Percentiles rank a stretch among this genome's conserved stretches.
Conservation (phyloP, 768 basidiomycete genomes). For the Terana coerulea region DNA sequence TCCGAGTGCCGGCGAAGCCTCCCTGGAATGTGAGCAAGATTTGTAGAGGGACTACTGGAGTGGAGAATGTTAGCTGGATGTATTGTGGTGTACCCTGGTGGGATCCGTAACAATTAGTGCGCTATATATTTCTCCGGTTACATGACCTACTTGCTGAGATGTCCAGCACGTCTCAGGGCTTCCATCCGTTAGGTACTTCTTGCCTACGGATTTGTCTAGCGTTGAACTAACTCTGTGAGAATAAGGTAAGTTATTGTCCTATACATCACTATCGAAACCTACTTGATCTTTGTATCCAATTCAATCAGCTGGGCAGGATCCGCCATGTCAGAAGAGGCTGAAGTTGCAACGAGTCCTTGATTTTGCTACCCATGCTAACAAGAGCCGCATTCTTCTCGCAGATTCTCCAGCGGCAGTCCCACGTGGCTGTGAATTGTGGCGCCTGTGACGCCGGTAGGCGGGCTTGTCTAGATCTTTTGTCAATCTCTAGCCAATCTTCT, state of each 20-base stretch:
- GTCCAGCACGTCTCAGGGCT: constrained; percentile 84
- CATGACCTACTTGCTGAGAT: constrained; percentile 58
- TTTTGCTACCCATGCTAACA: too few species aligned
- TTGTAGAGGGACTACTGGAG: constrained; percentile 50
- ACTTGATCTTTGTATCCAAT: constrained; percentile 51
- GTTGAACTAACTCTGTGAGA: constrained; percentile 73
- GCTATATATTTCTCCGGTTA: background rate
- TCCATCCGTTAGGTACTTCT: constrained; percentile 65
- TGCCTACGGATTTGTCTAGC: constrained; percentile 68
- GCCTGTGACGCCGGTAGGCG: too few species aligned
- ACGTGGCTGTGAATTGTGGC: too few species aligned
- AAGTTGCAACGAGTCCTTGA: too few species aligned
- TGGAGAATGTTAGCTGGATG: constrained; percentile 59
- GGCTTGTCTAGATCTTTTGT: too few species aligned
- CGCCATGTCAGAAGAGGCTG: background rate
- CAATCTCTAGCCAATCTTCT: too few species aligned
- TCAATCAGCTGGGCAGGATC: constrained; percentile 31
- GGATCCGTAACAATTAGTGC: background rate
- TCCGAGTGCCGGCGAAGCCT: constrained; percentile 75
- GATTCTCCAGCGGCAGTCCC: too few species aligned
- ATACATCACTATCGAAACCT: constrained; percentile 1
- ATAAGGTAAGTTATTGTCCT: constrained; percentile 4
- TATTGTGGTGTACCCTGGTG: constrained; percentile 71
- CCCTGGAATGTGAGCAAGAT: constrained; percentile 77
- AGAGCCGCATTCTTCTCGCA: too few species aligned